These are phyloP conservation scores for Sphagnum contortum DNA, from an alignment of 225 moss, liverwort and hornwort genomes.

Conservation along the genomic window DNA sequence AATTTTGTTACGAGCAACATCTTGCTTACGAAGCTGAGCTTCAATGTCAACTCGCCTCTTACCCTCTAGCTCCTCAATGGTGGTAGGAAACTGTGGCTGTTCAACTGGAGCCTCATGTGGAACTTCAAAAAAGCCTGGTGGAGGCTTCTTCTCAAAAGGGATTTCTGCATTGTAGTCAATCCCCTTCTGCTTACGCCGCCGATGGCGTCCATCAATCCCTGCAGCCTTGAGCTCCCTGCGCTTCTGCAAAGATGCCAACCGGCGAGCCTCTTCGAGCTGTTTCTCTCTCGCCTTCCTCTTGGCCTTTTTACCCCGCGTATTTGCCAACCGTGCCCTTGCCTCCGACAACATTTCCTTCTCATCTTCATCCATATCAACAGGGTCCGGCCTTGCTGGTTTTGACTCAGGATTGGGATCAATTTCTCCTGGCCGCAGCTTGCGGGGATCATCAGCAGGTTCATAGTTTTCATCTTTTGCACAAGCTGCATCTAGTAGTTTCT, in stretches of 20 bases:
- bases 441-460: constrained; percentile 89
- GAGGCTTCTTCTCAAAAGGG: constrained; percentile 85
- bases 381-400: constrained; percentile 91
- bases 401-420: constrained; percentile 95
- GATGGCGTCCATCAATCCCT: constrained; percentile 82
- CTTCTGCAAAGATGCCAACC: constrained; percentile 87
- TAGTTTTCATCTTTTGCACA: constrained; percentile 93
- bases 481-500: constrained; percentile 85
- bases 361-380: constrained; percentile 96
- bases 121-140: constrained; percentile 74
- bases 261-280: constrained; percentile 84
- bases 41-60: constrained; percentile 84
- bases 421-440: constrained; percentile 87
- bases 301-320: constrained; percentile 90
- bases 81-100: constrained; percentile 77
- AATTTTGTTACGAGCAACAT: constrained; percentile 71
- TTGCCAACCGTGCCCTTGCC: constrained; percentile 89
- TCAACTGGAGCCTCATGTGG: constrained; percentile 69
- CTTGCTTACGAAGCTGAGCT: constrained; percentile 76
- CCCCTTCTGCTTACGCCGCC: constrained; percentile 87
- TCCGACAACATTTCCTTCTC: constrained; percentile 97
- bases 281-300: constrained; percentile 92
- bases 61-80: constrained; percentile 86
- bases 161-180: constrained; percentile 95
- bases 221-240: constrained; percentile 92